Base-by-base conservation (phyloP, 73 alveolate genomes). In the Blepharisma japonicum region DNA sequence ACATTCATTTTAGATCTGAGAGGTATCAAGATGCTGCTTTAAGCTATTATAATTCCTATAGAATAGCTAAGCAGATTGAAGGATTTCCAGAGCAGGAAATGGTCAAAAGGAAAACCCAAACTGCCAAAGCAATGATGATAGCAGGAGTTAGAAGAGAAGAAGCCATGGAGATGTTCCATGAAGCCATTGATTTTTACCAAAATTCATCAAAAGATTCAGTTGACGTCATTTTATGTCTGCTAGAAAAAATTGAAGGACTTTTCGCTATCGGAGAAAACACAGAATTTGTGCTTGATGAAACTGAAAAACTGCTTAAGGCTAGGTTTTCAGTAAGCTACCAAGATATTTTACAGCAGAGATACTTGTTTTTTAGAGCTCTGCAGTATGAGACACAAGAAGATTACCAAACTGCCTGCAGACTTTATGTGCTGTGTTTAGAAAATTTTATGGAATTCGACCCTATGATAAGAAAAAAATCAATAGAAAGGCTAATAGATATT, bases 171-270 rank as follows among this genome's bases (percentile, higher is more conserved):
- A 20, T 61, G 18, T 61, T 61, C 14, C 14, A 61, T 2, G 47
- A 25, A 20, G 74, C 74, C 46, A 9, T 61, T 8, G 46, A 61
- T 61, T 18, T 61, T 61, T 61, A 61, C 74, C 23, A 61, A 25
- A 20, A 14, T 8, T 18, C n/a, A 4, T 61, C 39, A 61, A 18
- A 9, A 61, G 11, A 32, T 32, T 32, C 42, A 32, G 46, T 9
- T 20, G 74, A 61, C 18, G 18, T 61, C 47, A 9, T 61, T 20
- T 14, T 61, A 18, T 14, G 49, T 5, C n/a, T 61, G 39, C 11
- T 61, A 18, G 74, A 61, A 61, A 61, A 14, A 14, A 61, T 39
- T 61, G 74, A 61, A 61, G 46, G 47, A 2, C 74, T 61, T 61
- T 14, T 9, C 2, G 74, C 14, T 8, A 61, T 9, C 2, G 18